phyloP scores from a whole-genome alignment of 2,329 filamentous ascomycete species.

The Ophiocordyceps australis region DNA sequence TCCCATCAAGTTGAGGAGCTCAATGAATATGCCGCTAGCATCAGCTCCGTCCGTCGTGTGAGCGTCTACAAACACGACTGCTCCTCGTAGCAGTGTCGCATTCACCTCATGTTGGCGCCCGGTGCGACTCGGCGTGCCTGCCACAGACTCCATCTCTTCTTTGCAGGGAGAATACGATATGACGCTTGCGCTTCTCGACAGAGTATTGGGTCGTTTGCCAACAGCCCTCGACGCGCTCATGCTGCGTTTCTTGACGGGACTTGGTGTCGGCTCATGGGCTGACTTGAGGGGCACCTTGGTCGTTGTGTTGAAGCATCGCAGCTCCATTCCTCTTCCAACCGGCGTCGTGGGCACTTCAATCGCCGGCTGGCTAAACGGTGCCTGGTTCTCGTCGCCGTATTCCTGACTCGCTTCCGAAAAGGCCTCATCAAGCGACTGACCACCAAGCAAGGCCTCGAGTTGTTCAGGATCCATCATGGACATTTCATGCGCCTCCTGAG shows the following conservation, averaged over 20 bases:
- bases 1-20: conserved; percentile 65
- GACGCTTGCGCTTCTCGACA: conserved; percentile 29
- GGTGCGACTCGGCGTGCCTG: conserved; percentile 37
- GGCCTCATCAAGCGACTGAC: conserved; percentile 22
- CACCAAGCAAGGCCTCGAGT: conserved; percentile 15
- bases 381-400: conserved; percentile 47
- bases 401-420: conserved; percentile 45
- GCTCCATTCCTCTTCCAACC: conserved; percentile 23
- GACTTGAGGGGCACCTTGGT: conserved; percentile 62
- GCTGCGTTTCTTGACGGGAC: conserved; percentile 28
- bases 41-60: conserved; percentile 67
- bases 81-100: conserved; percentile 42
- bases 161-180: conserved; percentile 36
- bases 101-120: conserved; percentile 35
- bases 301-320: conserved; percentile 44
- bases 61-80: conserved; percentile 69
- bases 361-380: conserved; percentile 35
- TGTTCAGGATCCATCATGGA: conserved; percentile 29
- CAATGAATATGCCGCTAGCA: conserved; percentile 64
- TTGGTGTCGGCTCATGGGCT: conserved; percentile 37
- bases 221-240: conserved; percentile 30
- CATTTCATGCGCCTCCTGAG: conserved; percentile 40
- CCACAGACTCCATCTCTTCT: conserved; percentile 20
- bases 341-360: conserved; percentile 32
- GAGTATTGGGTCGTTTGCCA: conserved; percentile 19